Conservation (phyloP, 164 flowering plant species). For the Magnolia changhungtana region DNA sequence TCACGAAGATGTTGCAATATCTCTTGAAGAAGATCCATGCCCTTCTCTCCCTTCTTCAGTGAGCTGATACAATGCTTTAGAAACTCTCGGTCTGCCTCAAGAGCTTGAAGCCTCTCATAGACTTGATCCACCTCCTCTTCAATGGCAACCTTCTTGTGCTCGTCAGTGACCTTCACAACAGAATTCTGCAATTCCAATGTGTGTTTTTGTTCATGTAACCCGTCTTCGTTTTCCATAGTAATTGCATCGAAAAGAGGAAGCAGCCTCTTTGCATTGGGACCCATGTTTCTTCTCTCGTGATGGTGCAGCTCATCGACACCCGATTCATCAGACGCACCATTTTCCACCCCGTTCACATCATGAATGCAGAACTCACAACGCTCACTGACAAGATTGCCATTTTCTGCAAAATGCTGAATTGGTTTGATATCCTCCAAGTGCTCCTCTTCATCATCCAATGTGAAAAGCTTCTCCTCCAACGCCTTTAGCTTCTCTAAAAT, state of each 20-base stretch:
- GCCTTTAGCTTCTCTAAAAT: slow-evolving; percentile 78
- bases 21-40: slow-evolving; percentile 81
- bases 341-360: slow-evolving; percentile 34
- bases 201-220: slow-evolving; percentile 29
- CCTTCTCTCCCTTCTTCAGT: slow-evolving; percentile 83
- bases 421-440: slow-evolving; percentile 30
- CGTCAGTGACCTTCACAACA: slow-evolving; percentile 22
- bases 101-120: slow-evolving; percentile 82
- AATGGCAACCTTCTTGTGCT: slow-evolving; percentile 39
- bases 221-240: slow-evolving; percentile 37
- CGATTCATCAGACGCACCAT: slow-evolving; percentile 42
- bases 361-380: slow-evolving; percentile 14
- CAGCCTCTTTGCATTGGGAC: slow-evolving; percentile 58
- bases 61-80: slow-evolving; percentile 78
- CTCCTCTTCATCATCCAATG: slow-evolving; percentile 57
- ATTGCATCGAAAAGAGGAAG: slow-evolving; percentile 77
- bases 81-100: slow-evolving; percentile 86
- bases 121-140: slow-evolving; percentile 84
- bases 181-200: slow-evolving; percentile 28
- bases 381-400: slow-evolving; percentile 26
- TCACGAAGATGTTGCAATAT: slow-evolving; percentile 83
- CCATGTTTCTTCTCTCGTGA: slow-evolving; percentile 34
- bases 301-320: slow-evolving; percentile 33
- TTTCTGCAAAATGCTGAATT: slow-evolving; percentile 30
- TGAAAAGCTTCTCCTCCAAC: slow-evolving; percentile 75